Conservation (phyloP, 140 eudicot species). For the Oenanthe javanica region DNA sequence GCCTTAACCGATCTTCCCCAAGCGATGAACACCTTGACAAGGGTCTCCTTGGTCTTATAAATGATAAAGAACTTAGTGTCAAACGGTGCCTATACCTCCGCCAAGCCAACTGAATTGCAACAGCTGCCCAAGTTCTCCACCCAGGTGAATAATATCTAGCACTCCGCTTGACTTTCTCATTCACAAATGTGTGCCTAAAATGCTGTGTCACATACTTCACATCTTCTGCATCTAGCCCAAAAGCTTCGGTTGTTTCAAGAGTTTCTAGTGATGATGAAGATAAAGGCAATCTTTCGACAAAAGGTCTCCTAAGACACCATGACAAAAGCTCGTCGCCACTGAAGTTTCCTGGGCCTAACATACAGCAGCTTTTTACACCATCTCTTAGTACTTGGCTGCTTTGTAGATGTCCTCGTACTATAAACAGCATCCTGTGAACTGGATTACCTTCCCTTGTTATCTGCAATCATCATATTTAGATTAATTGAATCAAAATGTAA, state of each 20-base stretch:
- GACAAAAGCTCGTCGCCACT: constrained; percentile 95
- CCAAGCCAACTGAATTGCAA: constrained; percentile 96
- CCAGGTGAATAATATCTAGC: constrained; percentile 98
- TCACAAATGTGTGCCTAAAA: constrained; percentile 88
- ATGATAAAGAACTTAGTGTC: constrained; percentile 75
- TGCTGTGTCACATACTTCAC: constrained; percentile 94
- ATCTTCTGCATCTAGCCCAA: constrained; percentile 88
- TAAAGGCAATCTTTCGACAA: constrained; percentile 82
- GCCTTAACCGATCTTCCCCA: constrained; percentile 86
- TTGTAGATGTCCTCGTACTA: constrained; percentile 95
- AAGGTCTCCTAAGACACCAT: constrained; percentile 86
- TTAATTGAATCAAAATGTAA: background rate
- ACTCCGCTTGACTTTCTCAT: constrained; percentile 84
- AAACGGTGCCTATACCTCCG: constrained; percentile 75
- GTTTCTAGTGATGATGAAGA: constrained; percentile 82
- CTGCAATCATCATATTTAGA: constrained; percentile 17
- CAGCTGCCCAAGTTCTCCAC: constrained; percentile 99
- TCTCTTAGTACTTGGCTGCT: constrained; percentile 85
- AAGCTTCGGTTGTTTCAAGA: constrained; percentile 91
- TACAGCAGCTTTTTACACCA: constrained; percentile 84
- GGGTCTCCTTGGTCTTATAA: constrained; percentile 92
- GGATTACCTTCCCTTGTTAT: constrained; percentile 94
- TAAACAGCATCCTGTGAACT: constrained; percentile 82
- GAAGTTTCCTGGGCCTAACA: constrained; percentile 99
- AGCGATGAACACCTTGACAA: constrained; percentile 80